Percentiles rank a stretch among this genome's conserved stretches.
These are phyloP conservation scores for Diplodia intermedia DNA, from an alignment of 2,329 filamentous ascomycete genomes.

Conservation along the genomic window DNA sequence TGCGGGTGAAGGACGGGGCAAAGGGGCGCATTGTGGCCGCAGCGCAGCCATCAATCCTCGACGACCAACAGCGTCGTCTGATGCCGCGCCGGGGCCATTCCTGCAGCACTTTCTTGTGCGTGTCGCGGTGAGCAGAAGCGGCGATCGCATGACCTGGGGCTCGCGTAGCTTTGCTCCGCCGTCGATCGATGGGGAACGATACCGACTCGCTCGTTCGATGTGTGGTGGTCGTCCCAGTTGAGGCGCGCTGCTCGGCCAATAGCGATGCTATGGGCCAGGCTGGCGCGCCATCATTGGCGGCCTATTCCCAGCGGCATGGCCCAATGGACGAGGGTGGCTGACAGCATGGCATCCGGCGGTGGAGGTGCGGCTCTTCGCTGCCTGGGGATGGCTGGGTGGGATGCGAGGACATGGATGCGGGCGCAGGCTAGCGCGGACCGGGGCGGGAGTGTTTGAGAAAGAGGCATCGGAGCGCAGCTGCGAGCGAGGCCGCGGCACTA, in stretches of 20 bases:
- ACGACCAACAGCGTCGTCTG: not conserved
- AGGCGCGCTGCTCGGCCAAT: too few species aligned
- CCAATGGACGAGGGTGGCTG: not conserved
- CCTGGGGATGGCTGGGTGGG: not conserved
- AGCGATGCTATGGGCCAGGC: too few species aligned
- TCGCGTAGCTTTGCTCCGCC: too few species aligned
- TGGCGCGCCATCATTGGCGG: not conserved
- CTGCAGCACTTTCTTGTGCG: not conserved
- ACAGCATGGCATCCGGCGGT: not conserved
- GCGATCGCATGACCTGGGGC: not conserved
- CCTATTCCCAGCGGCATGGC: not conserved
- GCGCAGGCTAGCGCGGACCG: constrained; percentile 10
- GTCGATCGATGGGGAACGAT: not conserved
- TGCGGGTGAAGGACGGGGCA: not conserved
- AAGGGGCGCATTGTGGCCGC: not conserved
- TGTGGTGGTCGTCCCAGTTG: too few species aligned
- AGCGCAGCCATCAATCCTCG: constrained; percentile 11
- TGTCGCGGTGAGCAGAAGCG: not conserved
- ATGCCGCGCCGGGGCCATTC: not conserved
- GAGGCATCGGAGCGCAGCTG: not conserved
- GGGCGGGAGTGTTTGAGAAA: constrained; percentile 24
- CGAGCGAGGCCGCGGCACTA: not conserved
- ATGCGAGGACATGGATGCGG: not conserved
- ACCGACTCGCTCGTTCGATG: constrained; percentile 18
- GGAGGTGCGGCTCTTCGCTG: constrained; percentile 9